phyloP scores from a whole-genome alignment of 2,329 filamentous ascomycete species.

The Orbilia oligospora region DNA sequence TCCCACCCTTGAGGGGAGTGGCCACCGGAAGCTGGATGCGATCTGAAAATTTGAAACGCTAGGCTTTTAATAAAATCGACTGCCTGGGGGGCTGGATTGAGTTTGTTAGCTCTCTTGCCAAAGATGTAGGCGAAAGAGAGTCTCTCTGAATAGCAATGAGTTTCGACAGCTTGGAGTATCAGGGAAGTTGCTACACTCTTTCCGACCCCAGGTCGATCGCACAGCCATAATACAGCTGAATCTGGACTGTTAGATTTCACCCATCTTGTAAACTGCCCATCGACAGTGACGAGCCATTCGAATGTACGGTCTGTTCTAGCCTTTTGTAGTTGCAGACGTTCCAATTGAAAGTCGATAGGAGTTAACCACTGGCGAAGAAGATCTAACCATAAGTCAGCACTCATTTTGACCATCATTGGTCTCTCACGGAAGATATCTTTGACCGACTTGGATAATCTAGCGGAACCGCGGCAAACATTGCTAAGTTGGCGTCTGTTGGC shows the following conservation, averaged over 20 bases:
- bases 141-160: constrained; percentile 33
- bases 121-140: constrained; percentile 52
- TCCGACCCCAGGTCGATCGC: constrained; percentile 55
- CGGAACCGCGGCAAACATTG: constrained; percentile 4
- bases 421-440: neutral
- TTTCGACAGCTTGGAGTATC: constrained; percentile 57
- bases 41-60: constrained; percentile 52
- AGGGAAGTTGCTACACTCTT: constrained; percentile 56
- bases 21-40: constrained; percentile 21
- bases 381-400: constrained; percentile 32
- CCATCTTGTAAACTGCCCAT: constrained; percentile 57
- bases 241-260: constrained; percentile 38
- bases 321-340: constrained; percentile 56
- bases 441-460: constrained; percentile 49
- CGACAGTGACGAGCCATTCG: constrained; percentile 56
- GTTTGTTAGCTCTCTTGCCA: constrained; percentile 58
- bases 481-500: constrained; percentile 43
- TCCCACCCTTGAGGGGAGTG: constrained; percentile 46
- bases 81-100: constrained; percentile 54
- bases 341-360: constrained; percentile 58
- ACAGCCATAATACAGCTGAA: constrained; percentile 55
- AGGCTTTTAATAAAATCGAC: constrained; percentile 59
- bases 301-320: constrained; percentile 49
- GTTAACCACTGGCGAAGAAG: constrained; percentile 49
- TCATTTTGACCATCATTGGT: neutral